These are phyloP conservation scores for Gleditsia sinensis DNA, from an alignment of 306 rosid species.

Conservation along the genomic window DNA sequence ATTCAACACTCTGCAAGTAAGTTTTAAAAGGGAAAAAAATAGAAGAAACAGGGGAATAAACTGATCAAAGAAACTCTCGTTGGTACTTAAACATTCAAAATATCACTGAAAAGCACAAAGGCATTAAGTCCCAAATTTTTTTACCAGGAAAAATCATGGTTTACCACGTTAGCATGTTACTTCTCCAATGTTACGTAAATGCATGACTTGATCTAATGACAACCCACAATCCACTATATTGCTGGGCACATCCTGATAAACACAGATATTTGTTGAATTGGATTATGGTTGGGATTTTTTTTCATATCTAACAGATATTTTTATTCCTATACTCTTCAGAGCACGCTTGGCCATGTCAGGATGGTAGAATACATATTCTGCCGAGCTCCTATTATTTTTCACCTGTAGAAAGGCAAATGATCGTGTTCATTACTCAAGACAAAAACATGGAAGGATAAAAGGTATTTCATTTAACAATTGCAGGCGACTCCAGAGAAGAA, in stretches of 20 bases:
- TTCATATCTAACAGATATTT: too few relatives aligned
- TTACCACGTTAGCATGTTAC: background rate
- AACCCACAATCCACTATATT: too few relatives aligned
- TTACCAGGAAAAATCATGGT: background rate
- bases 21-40: background rate
- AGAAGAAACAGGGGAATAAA: background rate
- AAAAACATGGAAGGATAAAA: constrained; percentile 19
- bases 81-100: background rate
- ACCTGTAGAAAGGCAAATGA: constrained; percentile 56
- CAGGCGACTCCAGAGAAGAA: constrained; percentile 32
- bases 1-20: background rate
- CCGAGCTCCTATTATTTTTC: constrained; percentile 69
- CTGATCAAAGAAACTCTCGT: too few relatives aligned
- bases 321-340: constrained; percentile 81
- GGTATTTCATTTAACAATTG: constrained; percentile 21
- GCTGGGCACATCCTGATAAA: too few relatives aligned
- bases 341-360: constrained; percentile 85
- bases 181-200: too few relatives aligned
- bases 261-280: too few relatives aligned
- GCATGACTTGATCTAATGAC: too few relatives aligned
- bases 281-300: too few relatives aligned
- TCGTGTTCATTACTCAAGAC: constrained; percentile 1
- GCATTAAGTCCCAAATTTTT: background rate
- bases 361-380: constrained; percentile 71
- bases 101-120: background rate